Conservation (phyloP, 2,329 filamentous ascomycete genomes). For the Shiraia bambusicola region DNA sequence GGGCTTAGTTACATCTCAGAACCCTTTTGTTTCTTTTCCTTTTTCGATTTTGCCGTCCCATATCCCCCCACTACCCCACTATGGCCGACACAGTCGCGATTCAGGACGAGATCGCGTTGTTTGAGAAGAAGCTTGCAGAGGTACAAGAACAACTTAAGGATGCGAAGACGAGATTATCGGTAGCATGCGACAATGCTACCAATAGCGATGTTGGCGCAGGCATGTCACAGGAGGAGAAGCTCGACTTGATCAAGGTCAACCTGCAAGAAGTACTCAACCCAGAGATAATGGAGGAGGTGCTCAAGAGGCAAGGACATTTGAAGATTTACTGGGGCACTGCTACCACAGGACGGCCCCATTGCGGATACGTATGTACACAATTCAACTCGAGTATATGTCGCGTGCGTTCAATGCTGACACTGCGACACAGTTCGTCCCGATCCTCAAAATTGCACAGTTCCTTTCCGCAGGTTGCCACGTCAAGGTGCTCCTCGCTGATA, state of each 20-base stretch:
- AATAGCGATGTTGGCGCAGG: conserved; percentile 25
- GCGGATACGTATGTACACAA: conserved; percentile 61
- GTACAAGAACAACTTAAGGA: conserved; percentile 33
- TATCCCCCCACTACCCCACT: conserved; percentile 32
- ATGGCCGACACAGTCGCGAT: conserved; percentile 35
- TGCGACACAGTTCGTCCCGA: conserved; percentile 68
- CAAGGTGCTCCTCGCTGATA: conserved; percentile 68
- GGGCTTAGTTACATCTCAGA: neutral
- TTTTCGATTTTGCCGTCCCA: conserved; percentile 11
- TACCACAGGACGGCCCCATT: conserved; percentile 84
- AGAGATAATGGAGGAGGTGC: conserved; percentile 74
- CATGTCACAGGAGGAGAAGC: conserved; percentile 60
- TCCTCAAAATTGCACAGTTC: conserved; percentile 87
- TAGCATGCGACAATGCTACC: conserved; percentile 19
- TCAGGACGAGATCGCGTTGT: conserved; percentile 33
- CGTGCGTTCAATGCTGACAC: conserved; percentile 10
- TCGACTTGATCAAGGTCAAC: conserved; percentile 77
- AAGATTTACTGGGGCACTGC: conserved; percentile 89
- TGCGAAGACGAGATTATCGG: conserved; percentile 31
- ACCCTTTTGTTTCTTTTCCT: neutral
- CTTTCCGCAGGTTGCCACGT: conserved; percentile 82
- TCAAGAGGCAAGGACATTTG: conserved; percentile 66
- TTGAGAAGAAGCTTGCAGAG: conserved; percentile 37
- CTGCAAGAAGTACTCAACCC: conserved; percentile 79
- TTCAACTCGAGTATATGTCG: neutral